These are phyloP conservation scores for Endogone sp. DNA, from an alignment of 192 early-diverging fungal genomes.

Conservation along the genomic window DNA sequence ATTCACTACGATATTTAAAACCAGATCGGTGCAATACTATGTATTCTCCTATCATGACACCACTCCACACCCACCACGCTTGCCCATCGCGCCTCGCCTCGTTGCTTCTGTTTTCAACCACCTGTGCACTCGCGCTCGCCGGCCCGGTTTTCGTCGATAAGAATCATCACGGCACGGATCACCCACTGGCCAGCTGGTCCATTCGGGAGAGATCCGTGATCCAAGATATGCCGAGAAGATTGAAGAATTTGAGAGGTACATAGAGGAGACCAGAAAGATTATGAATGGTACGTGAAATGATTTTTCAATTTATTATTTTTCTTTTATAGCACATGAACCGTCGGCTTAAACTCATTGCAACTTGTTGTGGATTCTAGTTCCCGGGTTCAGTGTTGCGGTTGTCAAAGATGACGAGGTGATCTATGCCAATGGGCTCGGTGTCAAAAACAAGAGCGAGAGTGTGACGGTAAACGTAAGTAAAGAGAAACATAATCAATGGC, in stretches of 20 bases:
- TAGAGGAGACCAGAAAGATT: neutral
- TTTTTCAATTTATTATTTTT: neutral
- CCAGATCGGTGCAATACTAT: no score
- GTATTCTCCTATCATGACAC: no score
- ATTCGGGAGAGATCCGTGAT: neutral
- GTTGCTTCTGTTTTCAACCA: no score
- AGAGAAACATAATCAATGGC: neutral
- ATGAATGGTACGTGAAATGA: neutral
- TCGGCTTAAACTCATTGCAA: neutral
- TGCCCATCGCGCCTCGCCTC: no score
- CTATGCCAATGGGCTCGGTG: neutral
- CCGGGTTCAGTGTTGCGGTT: neutral
- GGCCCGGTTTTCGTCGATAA: no score
- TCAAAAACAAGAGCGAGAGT: neutral
- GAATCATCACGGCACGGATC: no score
- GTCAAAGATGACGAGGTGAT: no score
- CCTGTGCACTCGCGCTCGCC: no score
- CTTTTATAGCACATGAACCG: neutral
- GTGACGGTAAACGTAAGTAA: neutral
- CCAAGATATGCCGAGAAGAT: neutral
- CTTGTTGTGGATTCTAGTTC: neutral
- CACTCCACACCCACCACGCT: no score
- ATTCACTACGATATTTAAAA: no score
- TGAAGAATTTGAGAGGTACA: neutral
- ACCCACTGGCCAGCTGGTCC: no score